A percentile compares a stretch with the other conserved stretches of the same genome.
phyloP scores from a whole-genome alignment of 129 eudicot species.

The Flaveria linearis region DNA sequence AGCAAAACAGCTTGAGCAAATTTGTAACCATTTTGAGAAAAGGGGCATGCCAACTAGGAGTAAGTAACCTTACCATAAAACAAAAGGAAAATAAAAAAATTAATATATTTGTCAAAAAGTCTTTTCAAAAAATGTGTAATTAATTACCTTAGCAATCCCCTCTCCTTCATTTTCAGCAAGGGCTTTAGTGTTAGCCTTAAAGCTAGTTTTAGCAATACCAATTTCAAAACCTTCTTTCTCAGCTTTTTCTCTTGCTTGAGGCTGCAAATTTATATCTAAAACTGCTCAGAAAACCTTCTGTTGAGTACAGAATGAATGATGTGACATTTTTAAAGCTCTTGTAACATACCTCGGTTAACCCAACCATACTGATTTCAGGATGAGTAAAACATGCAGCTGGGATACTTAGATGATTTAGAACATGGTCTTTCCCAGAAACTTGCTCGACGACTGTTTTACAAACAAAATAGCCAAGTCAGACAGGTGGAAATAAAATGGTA shows the following conservation, averaged over 20 bases:
- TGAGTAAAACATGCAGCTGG: constrained; percentile 99
- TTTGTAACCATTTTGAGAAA: not conserved
- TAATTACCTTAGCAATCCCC: constrained; percentile 89
- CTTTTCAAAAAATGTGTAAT: not conserved
- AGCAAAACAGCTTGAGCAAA: constrained; percentile 21
- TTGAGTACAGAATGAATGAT: not conserved
- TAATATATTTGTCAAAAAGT: not conserved
- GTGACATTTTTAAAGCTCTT: not conserved
- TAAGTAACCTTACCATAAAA: constrained; percentile 2
- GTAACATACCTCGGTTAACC: constrained; percentile 81
- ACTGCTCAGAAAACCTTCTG: constrained; percentile 20
- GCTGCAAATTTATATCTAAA: constrained; percentile 49
- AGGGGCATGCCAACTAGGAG: not conserved
- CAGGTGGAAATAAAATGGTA: not conserved
- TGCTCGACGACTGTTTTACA: constrained; percentile 76
- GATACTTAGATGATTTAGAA: constrained; percentile 89
- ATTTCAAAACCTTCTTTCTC: constrained; percentile 96
- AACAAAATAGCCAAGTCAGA: constrained; percentile 31
- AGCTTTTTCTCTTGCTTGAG: constrained; percentile 96
- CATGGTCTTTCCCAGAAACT: constrained; percentile 81
- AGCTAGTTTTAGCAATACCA: constrained; percentile 86
- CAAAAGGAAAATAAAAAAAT: not conserved
- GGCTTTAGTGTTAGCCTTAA: constrained; percentile 99
- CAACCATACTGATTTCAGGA: constrained; percentile 99
- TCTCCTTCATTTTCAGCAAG: constrained; percentile 99